Percentiles rank a stretch among this genome's conserved stretches.
Conservation (phyloP, 495 filamentous ascomycete species). For the Xylaria castorea region DNA sequence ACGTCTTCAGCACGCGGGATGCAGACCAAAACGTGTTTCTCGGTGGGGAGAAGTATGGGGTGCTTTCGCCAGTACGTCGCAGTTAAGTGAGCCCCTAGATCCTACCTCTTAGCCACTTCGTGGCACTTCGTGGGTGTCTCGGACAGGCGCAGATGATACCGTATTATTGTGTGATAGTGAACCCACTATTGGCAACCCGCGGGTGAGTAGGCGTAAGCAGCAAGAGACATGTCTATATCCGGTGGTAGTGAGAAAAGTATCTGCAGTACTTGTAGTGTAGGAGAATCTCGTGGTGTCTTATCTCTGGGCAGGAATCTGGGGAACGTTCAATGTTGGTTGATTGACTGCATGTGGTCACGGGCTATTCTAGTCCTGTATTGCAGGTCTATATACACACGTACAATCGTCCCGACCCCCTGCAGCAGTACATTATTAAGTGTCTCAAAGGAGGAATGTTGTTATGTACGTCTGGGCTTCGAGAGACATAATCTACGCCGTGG, state of each 20-base stretch:
- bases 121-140: conserved; percentile 15
- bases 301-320: background rate
- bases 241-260: background rate
- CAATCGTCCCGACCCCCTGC: background rate
- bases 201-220: background rate
- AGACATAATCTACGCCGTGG: background rate
- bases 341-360: background rate
- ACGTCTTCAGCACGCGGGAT: conserved; percentile 6
- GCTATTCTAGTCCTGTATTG: background rate
- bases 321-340: conserved; percentile 17
- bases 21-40: conserved; percentile 15
- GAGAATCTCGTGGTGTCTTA: conserved; percentile 8
- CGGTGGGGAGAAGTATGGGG: conserved; percentile 4
- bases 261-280: background rate
- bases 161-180: conserved; percentile 7
- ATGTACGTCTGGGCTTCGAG: background rate
- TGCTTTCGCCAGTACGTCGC: conserved; percentile 6
- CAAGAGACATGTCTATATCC: background rate
- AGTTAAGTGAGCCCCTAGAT: background rate
- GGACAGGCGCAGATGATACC: conserved; percentile 3
- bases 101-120: background rate
- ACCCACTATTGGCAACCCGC: background rate
- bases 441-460: background rate
- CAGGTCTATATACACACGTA: background rate
- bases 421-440: background rate